Evolutionary conservation across 768 basidiomycete species (phyloP).

Genomic region (Tylopilus rubrobrunneus): DNA sequence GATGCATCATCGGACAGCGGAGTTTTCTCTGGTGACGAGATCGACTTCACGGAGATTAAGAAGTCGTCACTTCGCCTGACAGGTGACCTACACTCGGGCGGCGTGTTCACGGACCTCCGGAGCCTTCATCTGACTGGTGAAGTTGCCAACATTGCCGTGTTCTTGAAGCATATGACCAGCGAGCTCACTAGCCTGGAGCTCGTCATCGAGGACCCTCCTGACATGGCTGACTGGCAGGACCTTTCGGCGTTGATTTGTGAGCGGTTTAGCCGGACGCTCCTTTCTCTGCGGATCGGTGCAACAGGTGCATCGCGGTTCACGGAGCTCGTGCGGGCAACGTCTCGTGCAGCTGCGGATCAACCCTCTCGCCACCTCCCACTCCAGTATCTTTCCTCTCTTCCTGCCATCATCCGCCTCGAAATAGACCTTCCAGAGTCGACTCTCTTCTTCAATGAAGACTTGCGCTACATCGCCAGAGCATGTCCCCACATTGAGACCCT

Average conservation of each 20-base stretch:
- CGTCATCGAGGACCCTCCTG: slow-evolving; percentile 76
- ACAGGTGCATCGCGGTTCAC: slow-evolving; percentile 73
- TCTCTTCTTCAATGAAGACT: slow-evolving; percentile 58
- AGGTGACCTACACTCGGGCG: slow-evolving; percentile 52
- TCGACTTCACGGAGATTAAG: slow-evolving; percentile 72
- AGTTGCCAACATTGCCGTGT: slow-evolving; percentile 64
- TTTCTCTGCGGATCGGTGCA: slow-evolving; percentile 58
- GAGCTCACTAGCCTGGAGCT: slow-evolving; percentile 68
- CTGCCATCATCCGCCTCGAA: slow-evolving; percentile 57
- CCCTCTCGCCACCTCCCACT: slow-evolving; percentile 60
- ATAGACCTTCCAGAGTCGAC: slow-evolving; percentile 78
- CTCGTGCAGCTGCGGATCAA: slow-evolving; percentile 52
- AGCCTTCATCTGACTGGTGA: slow-evolving; percentile 68
- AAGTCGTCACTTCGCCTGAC: slow-evolving; percentile 66
- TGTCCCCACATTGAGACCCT: slow-evolving; percentile 70
- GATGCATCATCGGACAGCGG: slow-evolving; percentile 73
- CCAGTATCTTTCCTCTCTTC: slow-evolving; percentile 51
- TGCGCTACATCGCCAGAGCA: slow-evolving; percentile 52
- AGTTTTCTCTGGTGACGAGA: slow-evolving; percentile 72
- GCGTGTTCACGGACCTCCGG: slow-evolving; percentile 55
- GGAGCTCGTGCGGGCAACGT: slow-evolving; percentile 75
- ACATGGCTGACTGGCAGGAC: slow-evolving; percentile 71
- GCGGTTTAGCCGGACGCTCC: slow-evolving; percentile 55
- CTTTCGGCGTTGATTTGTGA: slow-evolving; percentile 61
- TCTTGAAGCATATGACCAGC: slow-evolving; percentile 65